A percentile compares a stretch with the other conserved stretches of the same genome.
Conservation (phyloP, 768 basidiomycete genomes). For the Chiua virens region DNA sequence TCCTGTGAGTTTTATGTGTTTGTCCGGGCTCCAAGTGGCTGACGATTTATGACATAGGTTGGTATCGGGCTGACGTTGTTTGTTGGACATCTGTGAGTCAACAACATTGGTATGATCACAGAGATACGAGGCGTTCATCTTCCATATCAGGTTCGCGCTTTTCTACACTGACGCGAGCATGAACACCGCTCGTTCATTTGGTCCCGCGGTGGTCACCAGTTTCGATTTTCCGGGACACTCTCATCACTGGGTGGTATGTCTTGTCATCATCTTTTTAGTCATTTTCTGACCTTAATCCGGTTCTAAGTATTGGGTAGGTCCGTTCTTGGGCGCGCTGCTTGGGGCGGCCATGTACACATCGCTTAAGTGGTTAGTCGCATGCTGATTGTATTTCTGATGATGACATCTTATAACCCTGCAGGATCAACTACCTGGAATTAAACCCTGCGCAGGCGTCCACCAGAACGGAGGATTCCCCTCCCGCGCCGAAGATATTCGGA, state of each 20-base stretch:
- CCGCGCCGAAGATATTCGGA: constrained; percentile 13
- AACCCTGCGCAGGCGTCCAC: constrained; percentile 33
- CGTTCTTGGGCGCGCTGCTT: constrained; percentile 63
- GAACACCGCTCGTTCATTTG: constrained; percentile 71
- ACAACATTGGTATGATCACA: background rate
- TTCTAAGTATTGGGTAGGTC: constrained; percentile 68
- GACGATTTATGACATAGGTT: constrained; percentile 35
- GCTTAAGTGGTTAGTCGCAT: constrained; percentile 49
- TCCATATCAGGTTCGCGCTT: constrained; percentile 48
- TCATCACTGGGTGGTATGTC: constrained; percentile 62
- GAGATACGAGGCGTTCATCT: background rate
- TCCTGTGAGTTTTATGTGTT: constrained; percentile 41
- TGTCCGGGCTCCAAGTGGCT: constrained; percentile 1
- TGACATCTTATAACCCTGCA: constrained; percentile 5
- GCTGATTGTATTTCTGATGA: background rate
- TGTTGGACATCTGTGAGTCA: constrained; percentile 54
- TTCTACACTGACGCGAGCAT: constrained; percentile 65
- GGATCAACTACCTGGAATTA: constrained; percentile 29
- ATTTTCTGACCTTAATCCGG: constrained; percentile 3
- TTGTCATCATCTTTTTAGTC: background rate
- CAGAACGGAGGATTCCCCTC: constrained; percentile 26
- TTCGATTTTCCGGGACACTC: constrained; percentile 40
- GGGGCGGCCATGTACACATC: constrained; percentile 55
- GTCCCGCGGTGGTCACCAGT: constrained; percentile 65
- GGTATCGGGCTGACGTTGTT: constrained; percentile 69